Conservation (phyloP, 768 basidiomycete genomes). For the Suillus discolor region DNA sequence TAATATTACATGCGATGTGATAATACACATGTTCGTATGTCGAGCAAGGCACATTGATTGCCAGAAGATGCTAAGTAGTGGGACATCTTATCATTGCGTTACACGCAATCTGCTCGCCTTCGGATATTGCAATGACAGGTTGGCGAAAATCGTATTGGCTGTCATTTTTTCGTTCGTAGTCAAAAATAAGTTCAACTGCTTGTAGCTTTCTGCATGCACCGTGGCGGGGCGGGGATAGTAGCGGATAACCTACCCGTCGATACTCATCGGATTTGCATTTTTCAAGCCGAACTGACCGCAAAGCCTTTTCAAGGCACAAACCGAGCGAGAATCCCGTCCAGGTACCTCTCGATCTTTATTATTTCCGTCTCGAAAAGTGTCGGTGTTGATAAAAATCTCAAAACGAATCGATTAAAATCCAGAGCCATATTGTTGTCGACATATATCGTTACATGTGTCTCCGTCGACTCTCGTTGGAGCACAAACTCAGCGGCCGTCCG, state of each 20-base stretch:
- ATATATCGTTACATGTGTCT: not conserved
- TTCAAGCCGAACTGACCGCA: not conserved
- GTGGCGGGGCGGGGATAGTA: not conserved
- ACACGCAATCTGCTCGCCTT: too few relatives aligned
- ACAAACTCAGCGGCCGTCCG: conserved; percentile 37
- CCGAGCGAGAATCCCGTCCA: not conserved
- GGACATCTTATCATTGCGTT: too few relatives aligned
- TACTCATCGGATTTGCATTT: not conserved
- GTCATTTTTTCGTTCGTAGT: not conserved
- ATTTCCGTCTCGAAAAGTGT: not conserved
- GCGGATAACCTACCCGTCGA: not conserved
- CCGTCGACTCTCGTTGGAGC: not conserved
- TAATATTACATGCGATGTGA: too few relatives aligned
- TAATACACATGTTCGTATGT: too few relatives aligned
- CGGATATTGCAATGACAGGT: not conserved
- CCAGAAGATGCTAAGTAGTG: too few relatives aligned
- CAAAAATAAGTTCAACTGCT: not conserved
- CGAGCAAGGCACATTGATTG: too few relatives aligned
- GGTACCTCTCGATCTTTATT: not conserved
- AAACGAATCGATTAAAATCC: not conserved
- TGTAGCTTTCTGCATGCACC: not conserved
- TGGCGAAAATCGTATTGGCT: not conserved
- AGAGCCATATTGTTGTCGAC: not conserved
- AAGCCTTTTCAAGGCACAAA: not conserved
- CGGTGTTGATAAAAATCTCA: not conserved